Evolutionary conservation across 2,329 filamentous ascomycete species (phyloP), one percentile per base, ranked within the genome.

Genomic region (Ascochyta koolunga): DNA sequence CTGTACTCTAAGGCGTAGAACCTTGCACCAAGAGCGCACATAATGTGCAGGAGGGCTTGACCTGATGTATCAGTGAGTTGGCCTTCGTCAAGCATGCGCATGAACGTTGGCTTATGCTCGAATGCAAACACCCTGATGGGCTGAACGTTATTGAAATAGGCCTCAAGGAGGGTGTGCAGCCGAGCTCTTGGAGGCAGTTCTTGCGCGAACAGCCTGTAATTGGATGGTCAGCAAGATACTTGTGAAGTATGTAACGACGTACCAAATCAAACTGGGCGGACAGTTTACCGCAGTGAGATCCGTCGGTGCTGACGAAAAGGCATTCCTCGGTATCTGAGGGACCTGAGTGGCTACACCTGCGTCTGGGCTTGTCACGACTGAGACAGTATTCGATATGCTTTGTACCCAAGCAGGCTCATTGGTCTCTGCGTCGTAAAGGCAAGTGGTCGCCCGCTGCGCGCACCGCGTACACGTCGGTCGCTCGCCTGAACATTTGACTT

Each of bases 401-500:
- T 69, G 69, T 7, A 70, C 65, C 69, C 69, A 71, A 1, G 67
- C 69, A 7, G 69, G 69, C 40, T 70, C 67, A 42, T 64, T 64
- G 7, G 63, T 54, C 36, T 70, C 67, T 4, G 63, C 65, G 54
- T 71, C 69, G 40, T 70, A 70, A 1, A 64, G 50, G 35, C 69
- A 71, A 1, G 62, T 52, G 2, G 62, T 59, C 10, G 60, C 48
- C 25, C 65, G 62, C 45, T 70, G 66, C 29, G 60, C 62, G 39
- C 69, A 71, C 31, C 69, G 59, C 38, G 62, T 62, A 38, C 69
- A 71, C 3, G 59, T 64, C 19, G 68, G 68, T 18, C 68, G 49
- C 52, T 70, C 67, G n/a, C 68, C 68, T 15, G 67, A 67, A 35
- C 68, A 71, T 39, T 69, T 71, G 47, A 71, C 67, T 42, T 71